A percentile compares a stretch with the other conserved stretches of the same genome.
These are phyloP conservation scores for Rhizopus stolonifer DNA, from an alignment of 371 early-diverging fungal species.

Conservation along the genomic window DNA sequence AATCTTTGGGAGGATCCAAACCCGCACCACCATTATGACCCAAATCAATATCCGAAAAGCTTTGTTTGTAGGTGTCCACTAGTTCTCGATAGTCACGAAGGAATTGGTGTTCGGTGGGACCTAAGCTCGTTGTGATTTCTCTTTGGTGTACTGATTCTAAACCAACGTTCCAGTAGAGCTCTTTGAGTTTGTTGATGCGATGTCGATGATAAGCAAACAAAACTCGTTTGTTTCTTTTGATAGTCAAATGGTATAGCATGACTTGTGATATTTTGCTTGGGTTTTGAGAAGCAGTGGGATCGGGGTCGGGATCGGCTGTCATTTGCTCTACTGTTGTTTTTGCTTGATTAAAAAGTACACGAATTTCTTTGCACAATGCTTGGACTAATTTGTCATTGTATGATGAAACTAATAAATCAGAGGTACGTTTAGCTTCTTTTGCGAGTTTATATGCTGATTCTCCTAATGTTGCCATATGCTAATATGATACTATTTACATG, in stretches of 20 bases:
- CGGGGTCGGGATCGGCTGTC: slow-evolving; percentile 7
- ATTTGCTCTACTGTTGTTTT: slow-evolving; percentile 33
- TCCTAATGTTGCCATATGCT: slow-evolving; percentile 17
- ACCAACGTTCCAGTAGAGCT: slow-evolving; percentile 77
- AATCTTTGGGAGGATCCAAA: slow-evolving; percentile 82
- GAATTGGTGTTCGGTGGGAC: slow-evolving; percentile 68
- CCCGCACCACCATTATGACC: slow-evolving; percentile 69
- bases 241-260: slow-evolving; percentile 56
- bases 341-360: slow-evolving; percentile 50
- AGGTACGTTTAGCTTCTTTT: slow-evolving; percentile 78
- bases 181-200: slow-evolving; percentile 69
- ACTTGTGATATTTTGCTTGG: slow-evolving; percentile 38
- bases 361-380: slow-evolving; percentile 75
- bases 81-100: slow-evolving; percentile 60
- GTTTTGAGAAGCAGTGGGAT: slow-evolving; percentile 5
- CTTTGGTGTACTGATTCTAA: slow-evolving; percentile 35
- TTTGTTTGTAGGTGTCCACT: slow-evolving; percentile 65
- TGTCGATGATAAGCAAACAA: slow-evolving; percentile 87
- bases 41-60: slow-evolving; percentile 72
- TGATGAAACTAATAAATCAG: slow-evolving; percentile 65
- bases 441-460: slow-evolving; percentile 69
- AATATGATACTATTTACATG: not conserved
- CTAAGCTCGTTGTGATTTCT: slow-evolving; percentile 50
- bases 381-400: slow-evolving; percentile 88
- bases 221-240: slow-evolving; percentile 81